Percentiles rank a stretch among this genome's conserved stretches.
phyloP scores from a whole-genome alignment of 345 rosid species.

The Dovyalis caffra region DNA sequence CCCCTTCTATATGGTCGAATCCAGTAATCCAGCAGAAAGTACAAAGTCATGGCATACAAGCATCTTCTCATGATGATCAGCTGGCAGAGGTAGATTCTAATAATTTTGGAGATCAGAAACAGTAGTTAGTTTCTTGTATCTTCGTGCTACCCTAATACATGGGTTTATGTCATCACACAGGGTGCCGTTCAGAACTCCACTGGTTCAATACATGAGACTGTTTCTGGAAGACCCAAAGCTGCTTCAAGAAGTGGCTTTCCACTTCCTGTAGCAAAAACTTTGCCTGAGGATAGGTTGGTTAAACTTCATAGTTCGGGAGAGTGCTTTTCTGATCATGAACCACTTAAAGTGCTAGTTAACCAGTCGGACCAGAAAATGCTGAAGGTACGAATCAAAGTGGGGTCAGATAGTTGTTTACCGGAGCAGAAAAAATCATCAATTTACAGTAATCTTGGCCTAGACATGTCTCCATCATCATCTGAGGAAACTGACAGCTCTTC shows the following conservation, averaged over 20 bases:
- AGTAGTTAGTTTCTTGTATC: not conserved
- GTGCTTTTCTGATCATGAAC: not conserved
- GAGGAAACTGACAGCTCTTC: constrained; percentile 46
- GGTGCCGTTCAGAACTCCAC: not conserved
- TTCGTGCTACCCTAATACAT: not conserved
- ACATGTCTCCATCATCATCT: constrained; percentile 59
- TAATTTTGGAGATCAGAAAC: not conserved
- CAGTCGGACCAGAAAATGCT: constrained; percentile 52
- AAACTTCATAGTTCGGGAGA: constrained; percentile 9
- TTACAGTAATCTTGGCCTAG: constrained; percentile 63
- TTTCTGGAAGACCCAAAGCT: constrained; percentile 39
- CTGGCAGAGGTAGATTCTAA: constrained; percentile 49
- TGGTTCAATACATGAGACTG: constrained; percentile 6
- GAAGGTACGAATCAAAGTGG: constrained; percentile 67
- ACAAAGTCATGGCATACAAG: constrained; percentile 19
- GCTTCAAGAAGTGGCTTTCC: constrained; percentile 27
- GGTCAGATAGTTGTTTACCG: constrained; percentile 56
- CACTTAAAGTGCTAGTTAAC: constrained; percentile 27
- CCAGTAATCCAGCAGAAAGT: not conserved
- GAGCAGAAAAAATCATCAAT: constrained; percentile 54
- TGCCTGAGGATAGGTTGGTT: constrained; percentile 27
- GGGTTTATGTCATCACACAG: not conserved
- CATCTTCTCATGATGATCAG: not conserved
- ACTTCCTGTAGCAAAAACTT: constrained; percentile 35
- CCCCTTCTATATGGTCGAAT: constrained; percentile 33